These are phyloP conservation scores for Cyclospora cayetanensis DNA, from an alignment of 169 alveolate genomes.

Conservation along the genomic window DNA sequence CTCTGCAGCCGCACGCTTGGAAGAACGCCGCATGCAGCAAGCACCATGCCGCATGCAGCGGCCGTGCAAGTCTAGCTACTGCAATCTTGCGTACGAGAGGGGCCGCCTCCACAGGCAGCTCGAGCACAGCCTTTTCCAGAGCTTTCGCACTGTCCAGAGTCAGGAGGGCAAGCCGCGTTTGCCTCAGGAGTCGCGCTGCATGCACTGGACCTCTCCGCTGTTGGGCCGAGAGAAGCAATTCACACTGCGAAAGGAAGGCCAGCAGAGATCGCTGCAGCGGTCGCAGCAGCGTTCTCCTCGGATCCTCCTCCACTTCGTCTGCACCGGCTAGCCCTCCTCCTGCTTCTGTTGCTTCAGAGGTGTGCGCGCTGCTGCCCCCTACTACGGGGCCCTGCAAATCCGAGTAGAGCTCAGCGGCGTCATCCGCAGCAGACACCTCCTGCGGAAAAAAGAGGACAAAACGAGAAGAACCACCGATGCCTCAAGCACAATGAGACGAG, in stretches of 20 bases:
- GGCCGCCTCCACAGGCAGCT: conserved; percentile 40
- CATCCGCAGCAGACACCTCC: not conserved
- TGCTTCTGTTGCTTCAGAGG: conserved; percentile 16
- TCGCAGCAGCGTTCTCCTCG: conserved; percentile 56
- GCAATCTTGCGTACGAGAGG: conserved; percentile 32
- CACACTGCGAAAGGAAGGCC: conserved; percentile 52
- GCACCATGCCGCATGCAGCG: no score
- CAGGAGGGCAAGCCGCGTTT: conserved; percentile 46
- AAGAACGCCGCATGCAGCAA: not conserved
- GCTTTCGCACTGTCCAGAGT: not conserved
- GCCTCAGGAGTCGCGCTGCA: not conserved
- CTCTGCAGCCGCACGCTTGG: no score
- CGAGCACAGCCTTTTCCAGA: not conserved
- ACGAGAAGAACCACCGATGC: not conserved
- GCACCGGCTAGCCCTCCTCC: conserved; percentile 2
- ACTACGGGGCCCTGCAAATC: conserved; percentile 25
- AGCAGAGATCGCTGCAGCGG: conserved; percentile 48
- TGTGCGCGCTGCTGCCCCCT: not conserved
- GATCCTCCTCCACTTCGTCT: conserved; percentile 32
- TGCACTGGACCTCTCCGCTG: not conserved
- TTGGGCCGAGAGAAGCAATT: conserved; percentile 58
- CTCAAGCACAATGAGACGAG: no score
- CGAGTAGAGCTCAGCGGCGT: not conserved
- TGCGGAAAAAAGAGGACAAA: not conserved
- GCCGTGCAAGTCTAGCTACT: not conserved